phyloP scores from a whole-genome alignment of 2,329 filamentous ascomycete species.

The Fusarium xylarioides region DNA sequence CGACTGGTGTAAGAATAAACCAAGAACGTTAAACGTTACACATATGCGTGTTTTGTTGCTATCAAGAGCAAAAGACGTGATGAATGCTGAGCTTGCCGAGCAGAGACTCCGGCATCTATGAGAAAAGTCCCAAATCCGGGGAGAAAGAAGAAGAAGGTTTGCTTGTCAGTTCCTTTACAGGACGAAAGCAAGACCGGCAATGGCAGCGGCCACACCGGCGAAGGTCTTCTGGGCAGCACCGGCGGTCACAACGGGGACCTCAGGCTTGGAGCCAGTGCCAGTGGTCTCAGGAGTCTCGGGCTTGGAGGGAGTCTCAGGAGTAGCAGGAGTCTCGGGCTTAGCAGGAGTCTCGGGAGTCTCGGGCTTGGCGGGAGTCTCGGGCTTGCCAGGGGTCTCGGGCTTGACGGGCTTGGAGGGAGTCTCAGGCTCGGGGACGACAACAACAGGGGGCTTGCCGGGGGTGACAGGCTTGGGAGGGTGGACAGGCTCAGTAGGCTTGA shows the following conservation, averaged over 20 bases:
- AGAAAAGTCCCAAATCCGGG: not conserved
- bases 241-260: constrained; percentile 36
- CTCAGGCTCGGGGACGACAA: constrained; percentile 18
- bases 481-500: not conserved
- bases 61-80: constrained; percentile 9
- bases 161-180: constrained; percentile 34
- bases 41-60: constrained; percentile 18
- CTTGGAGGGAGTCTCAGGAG: constrained; percentile 6
- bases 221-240: constrained; percentile 40
- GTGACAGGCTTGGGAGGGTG: constrained; percentile 6
- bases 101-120: not conserved
- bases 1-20: constrained; percentile 36
- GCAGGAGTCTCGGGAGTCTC: not conserved
- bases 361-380: not conserved
- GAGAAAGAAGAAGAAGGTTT: not conserved
- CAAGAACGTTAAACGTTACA: constrained; percentile 38
- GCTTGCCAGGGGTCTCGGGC: not conserved
- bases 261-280: constrained; percentile 2
- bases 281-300: not conserved
- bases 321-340: not conserved
- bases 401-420: not conserved
- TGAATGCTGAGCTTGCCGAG: constrained; percentile 8
- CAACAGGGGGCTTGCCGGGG: constrained; percentile 13
- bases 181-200: constrained; percentile 40
- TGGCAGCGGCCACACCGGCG: constrained; percentile 34